Conservation (phyloP, 2,329 filamentous ascomycete species). For the Leptoxyphium fumago region DNA sequence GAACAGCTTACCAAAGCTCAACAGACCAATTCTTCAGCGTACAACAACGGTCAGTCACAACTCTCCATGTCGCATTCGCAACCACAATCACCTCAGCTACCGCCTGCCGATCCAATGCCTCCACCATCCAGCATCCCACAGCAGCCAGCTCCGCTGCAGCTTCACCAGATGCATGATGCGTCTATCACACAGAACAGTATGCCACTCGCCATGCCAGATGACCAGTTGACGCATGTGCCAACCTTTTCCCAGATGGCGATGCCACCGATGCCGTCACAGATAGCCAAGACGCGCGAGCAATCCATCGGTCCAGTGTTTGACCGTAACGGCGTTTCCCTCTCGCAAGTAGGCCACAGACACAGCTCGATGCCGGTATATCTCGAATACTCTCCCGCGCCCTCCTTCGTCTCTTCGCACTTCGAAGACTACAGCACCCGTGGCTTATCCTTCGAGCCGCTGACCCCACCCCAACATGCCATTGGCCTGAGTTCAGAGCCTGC, state of each 20-base stretch:
- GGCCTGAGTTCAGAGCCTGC: conserved; percentile 76
- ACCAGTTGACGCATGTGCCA: conserved; percentile 43
- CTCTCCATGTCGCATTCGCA: conserved; percentile 49
- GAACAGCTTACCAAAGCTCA: conserved; percentile 99
- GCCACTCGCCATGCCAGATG: conserved; percentile 41
- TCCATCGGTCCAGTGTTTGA: conserved; percentile 70
- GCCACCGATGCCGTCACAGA: conserved; percentile 53
- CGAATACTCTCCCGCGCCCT: conserved; percentile 95
- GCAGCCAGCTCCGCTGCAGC: conserved; percentile 15
- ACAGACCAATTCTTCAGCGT: conserved; percentile 95
- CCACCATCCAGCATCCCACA: conserved; percentile 69
- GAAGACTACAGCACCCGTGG: conserved; percentile 96
- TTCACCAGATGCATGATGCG: conserved; percentile 29
- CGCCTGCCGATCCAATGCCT: conserved; percentile 86
- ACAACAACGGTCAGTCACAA: conserved; percentile 28
- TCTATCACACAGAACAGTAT: conserved; percentile 21
- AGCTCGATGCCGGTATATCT: conserved; percentile 98
- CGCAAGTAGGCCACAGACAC: conserved; percentile 76
- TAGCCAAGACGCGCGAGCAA: conserved; percentile 71
- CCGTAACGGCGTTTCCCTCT: conserved; percentile 75
- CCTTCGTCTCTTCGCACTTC: conserved; percentile 96
- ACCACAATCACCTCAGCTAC: conserved; percentile 75
- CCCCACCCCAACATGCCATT: conserved; percentile 82
- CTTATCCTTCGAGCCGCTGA: conserved; percentile 92
- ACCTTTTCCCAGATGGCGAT: conserved; percentile 62